phyloP scores from a whole-genome alignment of 148 eudicot genomes.

The Persicaria maculosa region DNA sequence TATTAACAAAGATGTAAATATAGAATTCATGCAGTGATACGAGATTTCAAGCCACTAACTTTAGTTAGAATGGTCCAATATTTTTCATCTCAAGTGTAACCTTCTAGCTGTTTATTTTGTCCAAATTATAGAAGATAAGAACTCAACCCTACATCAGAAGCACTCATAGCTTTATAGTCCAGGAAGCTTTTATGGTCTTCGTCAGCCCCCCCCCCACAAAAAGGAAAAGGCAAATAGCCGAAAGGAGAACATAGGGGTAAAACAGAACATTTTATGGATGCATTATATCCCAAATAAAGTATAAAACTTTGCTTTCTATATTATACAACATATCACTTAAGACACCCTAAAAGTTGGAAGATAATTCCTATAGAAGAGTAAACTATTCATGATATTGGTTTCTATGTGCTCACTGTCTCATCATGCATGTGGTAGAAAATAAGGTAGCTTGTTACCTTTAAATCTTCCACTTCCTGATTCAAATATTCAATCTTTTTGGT shows the following conservation, averaged over 20 bases:
- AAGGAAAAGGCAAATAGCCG: neutral
- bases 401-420: neutral
- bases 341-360: neutral
- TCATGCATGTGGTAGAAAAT: neutral
- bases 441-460: constrained; percentile 43
- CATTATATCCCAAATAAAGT: neutral
- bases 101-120: neutral
- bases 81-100: neutral
- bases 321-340: neutral
- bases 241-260: neutral
- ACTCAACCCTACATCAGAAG: neutral
- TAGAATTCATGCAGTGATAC: too few species aligned
- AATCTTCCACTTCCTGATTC: constrained; percentile 47
- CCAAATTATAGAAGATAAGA: neutral
- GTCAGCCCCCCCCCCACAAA: neutral
- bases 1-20: too few species aligned
- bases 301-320: too few species aligned
- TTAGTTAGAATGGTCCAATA: too few species aligned
- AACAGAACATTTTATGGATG: neutral
- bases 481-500: constrained; percentile 62
- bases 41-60: too few species aligned
- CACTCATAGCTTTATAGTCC: neutral
- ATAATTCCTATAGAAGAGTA: neutral
- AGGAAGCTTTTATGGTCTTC: neutral
- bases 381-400: neutral